These are phyloP conservation scores for Periconia macrospinosa DNA, from an alignment of 2,329 filamentous ascomycete species.

Conservation along the genomic window DNA sequence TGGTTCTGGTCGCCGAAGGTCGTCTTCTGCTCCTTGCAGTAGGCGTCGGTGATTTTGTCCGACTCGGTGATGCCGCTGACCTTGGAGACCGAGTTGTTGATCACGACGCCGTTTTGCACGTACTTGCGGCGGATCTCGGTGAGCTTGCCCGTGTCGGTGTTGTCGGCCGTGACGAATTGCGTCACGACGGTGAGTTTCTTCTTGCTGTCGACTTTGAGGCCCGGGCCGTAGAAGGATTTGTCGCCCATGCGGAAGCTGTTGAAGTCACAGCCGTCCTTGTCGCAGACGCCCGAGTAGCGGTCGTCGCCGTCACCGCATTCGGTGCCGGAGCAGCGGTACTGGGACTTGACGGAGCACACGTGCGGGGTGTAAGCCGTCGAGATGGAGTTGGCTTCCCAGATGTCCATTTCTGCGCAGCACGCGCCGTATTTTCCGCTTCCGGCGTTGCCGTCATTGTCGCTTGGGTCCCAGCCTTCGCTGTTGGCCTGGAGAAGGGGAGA, in stretches of 20 bases:
- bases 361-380: conserved; percentile 65
- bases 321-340: conserved; percentile 55
- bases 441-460: conserved; percentile 54
- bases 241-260: conserved; percentile 62
- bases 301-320: conserved; percentile 41
- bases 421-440: conserved; percentile 57
- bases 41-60: conserved; percentile 55
- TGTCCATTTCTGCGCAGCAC: conserved; percentile 68
- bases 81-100: conserved; percentile 46
- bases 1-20: conserved; percentile 56
- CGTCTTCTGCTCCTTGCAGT: conserved; percentile 58
- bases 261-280: conserved; percentile 67
- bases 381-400: conserved; percentile 68
- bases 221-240: conserved; percentile 61
- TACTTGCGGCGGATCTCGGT: conserved; percentile 52
- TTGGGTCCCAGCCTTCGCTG: conserved; percentile 53
- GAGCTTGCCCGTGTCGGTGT: conserved; percentile 35
- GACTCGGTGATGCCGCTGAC: conserved; percentile 51
- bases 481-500: conserved; percentile 51
- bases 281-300: conserved; percentile 64
- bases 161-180: conserved; percentile 41
- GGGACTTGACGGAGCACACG: conserved; percentile 56
- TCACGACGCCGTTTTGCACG: conserved; percentile 49
- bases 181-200: conserved; percentile 49
- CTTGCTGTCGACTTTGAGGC: conserved; percentile 46